Base-by-base conservation (phyloP, 2,329 filamentous ascomycete species). In the Pseudohalonectria lignicola region DNA sequence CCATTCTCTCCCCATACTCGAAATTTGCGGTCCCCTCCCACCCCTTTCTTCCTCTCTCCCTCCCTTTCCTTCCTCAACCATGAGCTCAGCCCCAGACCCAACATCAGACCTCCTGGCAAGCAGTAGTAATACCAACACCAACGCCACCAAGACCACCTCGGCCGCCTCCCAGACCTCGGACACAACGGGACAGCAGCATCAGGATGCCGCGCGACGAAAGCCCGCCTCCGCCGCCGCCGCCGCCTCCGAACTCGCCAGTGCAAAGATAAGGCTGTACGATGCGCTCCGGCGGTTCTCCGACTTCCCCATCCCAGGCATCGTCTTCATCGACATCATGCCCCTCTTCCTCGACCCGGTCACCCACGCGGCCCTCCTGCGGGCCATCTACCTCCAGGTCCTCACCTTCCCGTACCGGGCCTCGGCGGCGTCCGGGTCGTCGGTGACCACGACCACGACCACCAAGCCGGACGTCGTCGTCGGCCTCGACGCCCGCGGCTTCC, bases 321-420 rank as follows among this genome's bases (percentile, higher is more conserved):
- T 94, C 53, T 98, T 98, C 64, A 86, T 95, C 67, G 92, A 98
- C 59, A 96, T 98, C 64, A 81, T 98, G 62, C 92, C 92, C 44
- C 81, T 96, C 56, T 96, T 98, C 69, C 79, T 85, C 58, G 74
- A 86, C 55, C 78, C 80, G 39, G 56, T 60, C 37, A 70, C 84
- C 44, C 90, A 95, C 65, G 69, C 74, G 41, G 72, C 77, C 40
- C 80, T 98, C 42, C 69, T 95, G 58, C 76, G 79, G 52, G 86
- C 86, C 35, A 82, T 96, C 49, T 84, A 94, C 62, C 71, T 95
- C 45, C 82, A 94, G 60, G 72, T 94, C 46, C 64, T 73, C 41
- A 66, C 80, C 51, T 69, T 70, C 45, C 81, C 81, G 18, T n/a
- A n/a, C n/a, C n/a, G n/a, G n/a, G n/a, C n/a, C n/a, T n/a, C n/a